Evolutionary conservation across 495 filamentous ascomycete species (phyloP), one percentile per base, ranked within the genome.

Genomic region (Podospora didyma): DNA sequence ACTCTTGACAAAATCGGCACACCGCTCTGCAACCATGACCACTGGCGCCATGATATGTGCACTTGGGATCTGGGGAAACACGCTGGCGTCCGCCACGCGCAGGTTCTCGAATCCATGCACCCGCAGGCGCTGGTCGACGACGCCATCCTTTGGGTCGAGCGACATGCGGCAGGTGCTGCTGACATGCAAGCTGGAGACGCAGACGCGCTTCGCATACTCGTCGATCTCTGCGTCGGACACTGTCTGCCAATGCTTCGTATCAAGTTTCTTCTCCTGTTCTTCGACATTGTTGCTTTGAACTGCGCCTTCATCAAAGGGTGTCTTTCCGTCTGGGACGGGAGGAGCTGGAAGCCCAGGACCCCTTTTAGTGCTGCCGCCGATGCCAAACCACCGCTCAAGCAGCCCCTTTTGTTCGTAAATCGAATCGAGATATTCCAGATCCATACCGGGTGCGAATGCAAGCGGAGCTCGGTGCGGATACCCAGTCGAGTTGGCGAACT

Each of bases 21-120:
- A 80, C 47, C 74, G 73, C 62, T 84, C 80, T 5, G 75, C 80
- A 51, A 82, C 65, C 54, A 76, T 78, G 51, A 79, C 76, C 9
- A 79, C 75, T 21, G 73, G 70, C 14, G 66, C 69, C 55, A 75
- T 66, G 26, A 75, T 73, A 68, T 84, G 76, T 11, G 66, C 72
- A 49, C 69, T 68, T 0, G 75, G 63, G 21, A 75, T 71, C 17
- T 70, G 62, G n/a, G 81, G 79, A 26, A 83, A 75, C 19, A 83
- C 65, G 49, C 75, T 76, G 1, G 75, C 70, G 68, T 83, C 80
- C 0, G 75, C 79, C 23, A 84, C 73, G 23, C 72, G 62, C 49
- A 64, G 48, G 24, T 65, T 63, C 56, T 66, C 57, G 5, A 75
- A 62, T 1, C 78, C 81, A 51, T 80, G 69, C 16, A 82, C 76